Conservation (phyloP, 228 moss, liverwort and hornwort genomes). For the Sphagnum fallax region DNA sequence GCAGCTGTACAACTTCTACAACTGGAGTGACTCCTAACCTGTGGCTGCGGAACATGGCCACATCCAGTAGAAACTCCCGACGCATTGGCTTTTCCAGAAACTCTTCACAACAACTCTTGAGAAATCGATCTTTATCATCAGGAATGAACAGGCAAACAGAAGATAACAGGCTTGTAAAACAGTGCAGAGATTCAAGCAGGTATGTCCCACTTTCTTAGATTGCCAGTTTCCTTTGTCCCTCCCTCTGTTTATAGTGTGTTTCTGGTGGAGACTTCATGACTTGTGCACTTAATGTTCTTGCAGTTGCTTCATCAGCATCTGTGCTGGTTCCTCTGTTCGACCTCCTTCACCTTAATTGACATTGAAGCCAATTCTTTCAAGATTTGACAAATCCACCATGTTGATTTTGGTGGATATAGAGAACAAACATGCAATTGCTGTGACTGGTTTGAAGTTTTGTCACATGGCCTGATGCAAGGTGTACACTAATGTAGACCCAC, state of each 20-base stretch:
- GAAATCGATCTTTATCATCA: constrained; percentile 23
- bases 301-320: constrained; percentile 11
- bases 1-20: constrained; percentile 39
- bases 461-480: too few species aligned
- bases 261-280: too few species aligned
- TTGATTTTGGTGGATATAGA: too few species aligned
- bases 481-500: too few species aligned
- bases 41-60: constrained; percentile 23
- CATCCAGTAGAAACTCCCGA: constrained; percentile 24
- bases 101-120: constrained; percentile 33
- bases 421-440: too few species aligned
- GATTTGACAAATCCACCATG: too few species aligned
- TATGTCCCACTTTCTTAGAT: neutral
- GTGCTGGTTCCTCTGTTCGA: constrained; percentile 8
- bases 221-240: neutral
- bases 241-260: too few species aligned
- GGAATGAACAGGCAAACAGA: neutral
- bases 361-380: too few species aligned
- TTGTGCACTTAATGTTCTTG: constrained; percentile 1
- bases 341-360: constrained; percentile 2
- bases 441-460: too few species aligned
- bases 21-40: constrained; percentile 38
- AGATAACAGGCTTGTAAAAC: constrained; percentile 4
- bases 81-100: constrained; percentile 29
- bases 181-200: constrained; percentile 2